Base-by-base conservation (phyloP, 148 eudicot species). In the Vaccinium corymbosum region DNA sequence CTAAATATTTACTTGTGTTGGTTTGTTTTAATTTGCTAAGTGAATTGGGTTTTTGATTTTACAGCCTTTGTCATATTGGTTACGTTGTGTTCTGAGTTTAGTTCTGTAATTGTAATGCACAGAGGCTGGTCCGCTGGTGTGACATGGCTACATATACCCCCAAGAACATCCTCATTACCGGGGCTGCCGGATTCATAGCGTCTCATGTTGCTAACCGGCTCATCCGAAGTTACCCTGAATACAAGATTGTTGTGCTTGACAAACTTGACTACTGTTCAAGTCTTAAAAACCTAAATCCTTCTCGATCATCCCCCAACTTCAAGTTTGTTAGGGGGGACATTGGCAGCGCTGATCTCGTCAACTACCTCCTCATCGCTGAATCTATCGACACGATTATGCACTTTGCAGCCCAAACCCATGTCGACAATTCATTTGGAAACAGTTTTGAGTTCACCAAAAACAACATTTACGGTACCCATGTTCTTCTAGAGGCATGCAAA, bases 241-340 rank as follows among this genome's bases (percentile, higher is more conserved):
- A 92, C 91, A 92, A 92, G 90, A 90, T 92, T 81, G 93, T 92
- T 64, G 93, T 92, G 62, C 93, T 92, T 49, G 94, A 92, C 87
- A 92, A 92, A 71, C 94, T 92, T 81, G 94, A 92, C 81, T 92
- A 92, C 82, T 92, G 94, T 79, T 92, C 94, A 50, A 91, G 83
- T 86, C 89, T 92, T 64, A 92, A 91, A 83, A 92, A 92, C 83
- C 89, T 92, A 64, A 61, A 77, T 22, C 94, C 94, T 80, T 92
- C 93, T n/a, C 85, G 78, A 57, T 89, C 90, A 2, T 89, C 93
- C 71, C 90, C 91, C 14, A 92, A 90, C 80, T 89, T 92, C 85
- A 92, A 92, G 89, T 92, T 92, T 84, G 94, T 92, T 14, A 89
- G 89, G 89, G 94, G 94, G 29, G 94, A 92, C 84, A 92, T 92